phyloP scores from a whole-genome alignment of 441 rosid species.

The Gossypium davidsonii region DNA sequence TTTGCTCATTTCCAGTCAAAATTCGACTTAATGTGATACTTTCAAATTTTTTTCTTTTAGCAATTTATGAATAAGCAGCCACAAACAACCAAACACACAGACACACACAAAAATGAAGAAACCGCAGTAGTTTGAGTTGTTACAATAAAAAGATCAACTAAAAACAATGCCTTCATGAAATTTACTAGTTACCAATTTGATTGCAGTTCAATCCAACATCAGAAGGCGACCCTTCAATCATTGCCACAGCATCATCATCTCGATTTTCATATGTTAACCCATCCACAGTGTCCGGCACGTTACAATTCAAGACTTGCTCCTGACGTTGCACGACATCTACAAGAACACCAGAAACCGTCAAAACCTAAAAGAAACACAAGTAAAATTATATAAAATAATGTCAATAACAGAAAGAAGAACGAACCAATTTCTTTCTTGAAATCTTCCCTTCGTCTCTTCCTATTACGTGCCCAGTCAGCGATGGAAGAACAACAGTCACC shows the following conservation, averaged over 20 bases:
- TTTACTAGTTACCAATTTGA: constrained; percentile 8
- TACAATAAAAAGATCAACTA: no score
- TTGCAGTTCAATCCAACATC: constrained; percentile 29
- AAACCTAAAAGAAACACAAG: neutral
- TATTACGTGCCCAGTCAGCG: constrained; percentile 41
- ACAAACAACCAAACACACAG: neutral
- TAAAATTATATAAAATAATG: neutral
- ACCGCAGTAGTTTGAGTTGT: no score
- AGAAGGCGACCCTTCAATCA: constrained; percentile 69
- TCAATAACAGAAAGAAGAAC: neutral
- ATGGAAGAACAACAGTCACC: constrained; percentile 31
- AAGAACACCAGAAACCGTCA: constrained; percentile 3
- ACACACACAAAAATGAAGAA: no score
- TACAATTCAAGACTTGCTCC: constrained; percentile 62
- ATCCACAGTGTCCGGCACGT: constrained; percentile 80
- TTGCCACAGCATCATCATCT: constrained; percentile 75
- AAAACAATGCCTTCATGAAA: neutral
- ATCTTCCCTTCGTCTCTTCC: constrained; percentile 48
- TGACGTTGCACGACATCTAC: constrained; percentile 53
- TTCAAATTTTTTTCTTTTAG: neutral
- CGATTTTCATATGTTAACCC: constrained; percentile 58
- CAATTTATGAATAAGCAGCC: neutral
- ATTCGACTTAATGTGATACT: neutral
- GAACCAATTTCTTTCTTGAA: constrained; percentile 32
- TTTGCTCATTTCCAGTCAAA: neutral